Percentiles rank a stretch among this genome's conserved stretches.
These are phyloP conservation scores for Penicillium atrosanguineum DNA, from an alignment of 495 filamentous ascomycete species.

Conservation along the genomic window DNA sequence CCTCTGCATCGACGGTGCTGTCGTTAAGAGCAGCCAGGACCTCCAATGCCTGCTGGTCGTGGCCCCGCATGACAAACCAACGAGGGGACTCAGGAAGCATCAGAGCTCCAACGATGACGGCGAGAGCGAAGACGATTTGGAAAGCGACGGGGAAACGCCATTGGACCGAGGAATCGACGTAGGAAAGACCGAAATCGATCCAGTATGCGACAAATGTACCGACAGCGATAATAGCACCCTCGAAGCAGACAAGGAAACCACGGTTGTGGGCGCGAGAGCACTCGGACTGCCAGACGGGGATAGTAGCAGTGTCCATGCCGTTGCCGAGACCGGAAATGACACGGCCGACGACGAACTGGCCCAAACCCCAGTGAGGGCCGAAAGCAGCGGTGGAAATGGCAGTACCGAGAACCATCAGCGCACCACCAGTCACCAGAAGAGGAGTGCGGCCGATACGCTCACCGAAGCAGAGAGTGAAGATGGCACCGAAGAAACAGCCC, in stretches of 20 bases:
- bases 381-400: constrained; percentile 63
- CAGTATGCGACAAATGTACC: constrained; percentile 78
- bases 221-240: constrained; percentile 75
- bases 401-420: constrained; percentile 72
- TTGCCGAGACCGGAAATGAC: constrained; percentile 72
- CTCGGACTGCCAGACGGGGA: constrained; percentile 76
- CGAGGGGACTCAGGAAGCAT: constrained; percentile 74
- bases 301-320: constrained; percentile 71
- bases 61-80: constrained; percentile 66
- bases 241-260: constrained; percentile 78
- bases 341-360: constrained; percentile 72
- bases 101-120: constrained; percentile 54
- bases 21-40: constrained; percentile 60
- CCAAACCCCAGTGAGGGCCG: constrained; percentile 40
- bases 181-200: constrained; percentile 76
- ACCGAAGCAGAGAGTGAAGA: constrained; percentile 65
- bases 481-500: constrained; percentile 71
- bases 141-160: constrained; percentile 78
- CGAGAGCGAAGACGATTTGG: constrained; percentile 69
- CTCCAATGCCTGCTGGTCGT: constrained; percentile 56
- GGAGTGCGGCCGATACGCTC: constrained; percentile 67
- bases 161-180: constrained; percentile 36
- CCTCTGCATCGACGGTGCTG: constrained; percentile 25
- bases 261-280: constrained; percentile 70
- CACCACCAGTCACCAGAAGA: constrained; percentile 58